phyloP scores from a whole-genome alignment of 805 yeast genomes.

The Ogataea methanolica region DNA sequence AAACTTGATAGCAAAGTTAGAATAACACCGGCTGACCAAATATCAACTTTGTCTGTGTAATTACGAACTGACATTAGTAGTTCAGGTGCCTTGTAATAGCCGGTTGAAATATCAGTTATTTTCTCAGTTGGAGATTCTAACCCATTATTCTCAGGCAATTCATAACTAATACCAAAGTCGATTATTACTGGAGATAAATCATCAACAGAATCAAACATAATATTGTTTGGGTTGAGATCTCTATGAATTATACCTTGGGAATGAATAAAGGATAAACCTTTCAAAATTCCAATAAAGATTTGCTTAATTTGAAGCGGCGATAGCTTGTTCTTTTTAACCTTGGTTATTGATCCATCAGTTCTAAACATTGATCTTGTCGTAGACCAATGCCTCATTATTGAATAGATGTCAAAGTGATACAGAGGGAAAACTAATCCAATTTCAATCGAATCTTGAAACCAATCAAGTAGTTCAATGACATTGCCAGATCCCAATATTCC shows the following conservation, averaged over 20 bases:
- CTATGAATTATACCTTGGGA: constrained; percentile 60
- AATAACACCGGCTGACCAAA: constrained; percentile 70
- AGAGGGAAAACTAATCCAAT: constrained; percentile 40
- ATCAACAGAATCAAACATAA: constrained; percentile 27
- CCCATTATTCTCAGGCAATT: constrained; percentile 59
- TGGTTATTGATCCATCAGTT: constrained; percentile 11
- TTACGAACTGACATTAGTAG: constrained; percentile 53
- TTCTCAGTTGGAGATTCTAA: constrained; percentile 43
- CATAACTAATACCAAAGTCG: constrained; percentile 38
- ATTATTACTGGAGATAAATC: constrained; percentile 31
- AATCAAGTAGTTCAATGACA: constrained; percentile 13
- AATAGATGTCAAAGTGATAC: constrained; percentile 32
- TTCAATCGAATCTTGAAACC: constrained; percentile 25
- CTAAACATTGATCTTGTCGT: constrained; percentile 25
- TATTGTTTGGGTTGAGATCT: constrained; percentile 76
- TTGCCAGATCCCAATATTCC: constrained; percentile 5
- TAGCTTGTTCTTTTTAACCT: constrained; percentile 12
- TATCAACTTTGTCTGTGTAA: constrained; percentile 55
- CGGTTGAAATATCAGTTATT: constrained; percentile 60
- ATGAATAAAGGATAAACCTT: constrained; percentile 63
- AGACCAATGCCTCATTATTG: constrained; percentile 30
- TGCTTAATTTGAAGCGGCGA: constrained; percentile 12
- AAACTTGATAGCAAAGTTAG: constrained; percentile 46
- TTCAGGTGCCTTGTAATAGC: constrained; percentile 72
- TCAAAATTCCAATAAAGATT: constrained; percentile 34